A percentile compares a stretch with the other conserved stretches of the same genome.
Evolutionary conservation across 2,329 filamentous ascomycete species (phyloP).

Genomic region (Xylariaceae sp.): DNA sequence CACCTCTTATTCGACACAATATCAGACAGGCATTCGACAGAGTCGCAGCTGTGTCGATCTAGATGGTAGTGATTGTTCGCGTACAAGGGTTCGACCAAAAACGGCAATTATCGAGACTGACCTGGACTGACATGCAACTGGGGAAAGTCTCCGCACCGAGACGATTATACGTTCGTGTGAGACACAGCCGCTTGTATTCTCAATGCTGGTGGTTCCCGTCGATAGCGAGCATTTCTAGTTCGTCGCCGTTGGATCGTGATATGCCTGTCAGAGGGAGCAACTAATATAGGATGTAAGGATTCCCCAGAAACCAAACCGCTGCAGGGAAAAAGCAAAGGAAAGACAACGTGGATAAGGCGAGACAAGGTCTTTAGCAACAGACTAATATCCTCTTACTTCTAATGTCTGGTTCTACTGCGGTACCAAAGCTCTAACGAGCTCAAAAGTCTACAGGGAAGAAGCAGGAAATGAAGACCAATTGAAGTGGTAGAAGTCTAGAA

Average conservation of each 20-base stretch:
- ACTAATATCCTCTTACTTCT: constrained; percentile 8
- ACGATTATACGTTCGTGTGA: no score
- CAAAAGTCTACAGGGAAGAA: constrained; percentile 10
- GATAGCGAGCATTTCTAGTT: constrained; percentile 8
- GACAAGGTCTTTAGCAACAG: neutral
- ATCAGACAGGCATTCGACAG: constrained; percentile 1
- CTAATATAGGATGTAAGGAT: constrained; percentile 17
- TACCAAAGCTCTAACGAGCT: constrained; percentile 2
- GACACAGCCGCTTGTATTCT: neutral
- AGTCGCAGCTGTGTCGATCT: constrained; percentile 20
- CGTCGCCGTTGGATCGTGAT: constrained; percentile 2
- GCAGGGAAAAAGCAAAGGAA: constrained; percentile 21
- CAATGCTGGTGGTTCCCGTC: constrained; percentile 2
- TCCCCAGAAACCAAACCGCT: constrained; percentile 35
- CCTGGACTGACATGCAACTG: constrained; percentile 3
- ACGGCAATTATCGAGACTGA: constrained; percentile 17
- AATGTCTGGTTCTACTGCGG: constrained; percentile 9
- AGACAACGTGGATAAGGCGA: constrained; percentile 4
- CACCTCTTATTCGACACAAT: constrained; percentile 6
- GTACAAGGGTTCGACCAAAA: neutral
- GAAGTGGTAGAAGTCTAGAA: neutral
- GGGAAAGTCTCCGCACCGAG: neutral
- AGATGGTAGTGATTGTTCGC: constrained; percentile 5
- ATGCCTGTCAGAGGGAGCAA: constrained; percentile 21
- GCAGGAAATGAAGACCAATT: constrained; percentile 3